Evolutionary conservation across 805 yeast species (phyloP), one percentile per base, ranked within the genome.

Genomic region (Wickerhamiella cacticola): DNA sequence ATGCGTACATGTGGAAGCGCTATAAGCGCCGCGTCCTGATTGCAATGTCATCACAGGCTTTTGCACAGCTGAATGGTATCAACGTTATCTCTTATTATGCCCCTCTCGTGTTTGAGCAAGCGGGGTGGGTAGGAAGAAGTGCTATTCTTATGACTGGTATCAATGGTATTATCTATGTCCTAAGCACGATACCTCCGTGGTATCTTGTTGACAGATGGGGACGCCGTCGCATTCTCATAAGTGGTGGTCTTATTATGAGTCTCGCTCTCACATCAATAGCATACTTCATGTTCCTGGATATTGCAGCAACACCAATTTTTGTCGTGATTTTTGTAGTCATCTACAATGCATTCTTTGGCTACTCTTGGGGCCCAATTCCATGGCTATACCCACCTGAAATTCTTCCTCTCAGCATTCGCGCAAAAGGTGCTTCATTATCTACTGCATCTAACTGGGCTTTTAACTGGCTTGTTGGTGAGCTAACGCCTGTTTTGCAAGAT

Each of bases 371-470:
- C 8, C 95, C 95, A 3, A 79, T 87, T 48, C 94, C 94, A 10
- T 86, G 96, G 96, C 65, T 81, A 36, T 78, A 81, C 62, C 85
- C 88, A 55, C 80, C 84, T 52, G 95, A 85, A 65, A 85, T 88
- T 43, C 73, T 87, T 48, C 96, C 96, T 0, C 74, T 83, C 53
- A 71, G 80, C 16, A 85, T 86, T 9, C 74, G 96, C 47, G 85
- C 95, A 3, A 82, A 86, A 56, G 95, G 95, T 50, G 94, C 95
- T 0, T 84, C 94, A 1, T 68, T 85, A 52, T 81, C 94, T 0
- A 87, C 96, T 1, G 95, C 95, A 1, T 76, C 94, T 4, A 88
- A 87, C 62, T 87, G 96, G 96, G 73, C 84, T 5, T 87, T 85
- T 68, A 87, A 87, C 65, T 88, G 86, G 69, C 66, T 88, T 29